Conservation (phyloP, 352 stramenopile species). For the Globisporangium canariense region DNA sequence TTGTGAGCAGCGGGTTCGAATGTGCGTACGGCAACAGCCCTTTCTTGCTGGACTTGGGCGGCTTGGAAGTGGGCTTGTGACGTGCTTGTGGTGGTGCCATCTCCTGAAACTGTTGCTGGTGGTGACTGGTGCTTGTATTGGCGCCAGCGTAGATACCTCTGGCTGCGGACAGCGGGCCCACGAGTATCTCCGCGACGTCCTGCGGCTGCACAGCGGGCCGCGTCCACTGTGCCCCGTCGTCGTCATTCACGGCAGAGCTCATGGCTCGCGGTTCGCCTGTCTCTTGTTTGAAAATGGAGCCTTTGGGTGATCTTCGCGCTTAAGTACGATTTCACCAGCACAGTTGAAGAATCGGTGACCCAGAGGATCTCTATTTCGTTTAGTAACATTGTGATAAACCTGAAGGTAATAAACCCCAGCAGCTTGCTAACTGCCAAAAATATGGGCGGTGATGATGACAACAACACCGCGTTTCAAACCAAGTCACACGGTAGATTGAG, state of each 20-base stretch:
- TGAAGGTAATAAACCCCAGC: no score
- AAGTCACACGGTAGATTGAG: conserved; percentile 6
- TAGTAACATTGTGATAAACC: no score
- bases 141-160: not conserved
- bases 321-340: not conserved
- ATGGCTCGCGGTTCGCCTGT: not conserved
- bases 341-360: no score
- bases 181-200: not conserved
- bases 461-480: not conserved
- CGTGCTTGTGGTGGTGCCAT: not conserved
- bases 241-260: not conserved
- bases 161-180: not conserved
- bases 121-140: not conserved
- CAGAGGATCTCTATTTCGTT: no score
- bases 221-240: conserved; percentile 7
- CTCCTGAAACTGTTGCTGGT: not conserved
- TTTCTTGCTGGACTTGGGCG: conserved; percentile 1
- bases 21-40: not conserved
- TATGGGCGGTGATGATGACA: not conserved
- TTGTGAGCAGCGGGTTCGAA: conserved; percentile 1
- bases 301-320: not conserved
- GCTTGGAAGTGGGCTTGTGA: not conserved
- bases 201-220: conserved; percentile 12
- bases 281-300: not conserved
- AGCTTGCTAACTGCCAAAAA: no score